A percentile compares a stretch with the other conserved stretches of the same genome.
These are phyloP conservation scores for Atkinsonella texensis DNA, from an alignment of 2,329 filamentous ascomycete species.

Conservation along the genomic window DNA sequence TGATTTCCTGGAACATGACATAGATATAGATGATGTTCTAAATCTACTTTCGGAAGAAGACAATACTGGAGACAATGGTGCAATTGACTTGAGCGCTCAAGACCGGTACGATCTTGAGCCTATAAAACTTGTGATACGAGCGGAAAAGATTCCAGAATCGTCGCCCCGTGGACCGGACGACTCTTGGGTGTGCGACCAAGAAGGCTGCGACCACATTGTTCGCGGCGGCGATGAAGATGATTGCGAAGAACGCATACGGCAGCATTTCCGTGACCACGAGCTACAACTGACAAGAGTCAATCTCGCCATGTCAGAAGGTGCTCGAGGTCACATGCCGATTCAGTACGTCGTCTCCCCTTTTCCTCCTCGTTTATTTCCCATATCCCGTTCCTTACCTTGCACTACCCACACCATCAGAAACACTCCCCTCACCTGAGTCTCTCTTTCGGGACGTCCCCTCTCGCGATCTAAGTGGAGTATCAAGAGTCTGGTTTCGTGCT, in stretches of 20 bases:
- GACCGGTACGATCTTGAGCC: slow-evolving; percentile 15
- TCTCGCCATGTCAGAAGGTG: slow-evolving; percentile 45
- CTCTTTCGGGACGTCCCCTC: not conserved
- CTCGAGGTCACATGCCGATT: slow-evolving; percentile 40
- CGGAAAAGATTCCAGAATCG: slow-evolving; percentile 37
- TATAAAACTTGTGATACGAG: slow-evolving; percentile 33
- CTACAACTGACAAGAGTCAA: slow-evolving; percentile 37
- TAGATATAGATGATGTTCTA: slow-evolving; percentile 19
- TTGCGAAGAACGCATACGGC: slow-evolving; percentile 42
- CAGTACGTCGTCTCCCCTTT: slow-evolving; percentile 34
- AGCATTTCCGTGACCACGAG: slow-evolving; percentile 50
- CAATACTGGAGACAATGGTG: slow-evolving; percentile 4
- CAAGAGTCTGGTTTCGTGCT: slow-evolving; percentile 13
- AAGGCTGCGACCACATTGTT: slow-evolving; percentile 52
- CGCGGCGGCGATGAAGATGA: slow-evolving; percentile 46
- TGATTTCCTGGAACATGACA: slow-evolving; percentile 11
- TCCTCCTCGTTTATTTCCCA: slow-evolving; percentile 18
- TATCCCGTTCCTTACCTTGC: not conserved
- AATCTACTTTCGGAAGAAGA: slow-evolving; percentile 9
- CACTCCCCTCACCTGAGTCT: not conserved
- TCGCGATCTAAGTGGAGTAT: slow-evolving; percentile 10
- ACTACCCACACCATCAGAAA: not conserved
- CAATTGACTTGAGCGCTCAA: not conserved
- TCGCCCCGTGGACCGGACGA: slow-evolving; percentile 44
- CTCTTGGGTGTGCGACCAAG: slow-evolving; percentile 54